These are phyloP conservation scores for Coniochaeta sp. DNA, from an alignment of 2,329 filamentous ascomycete genomes.

Conservation along the genomic window DNA sequence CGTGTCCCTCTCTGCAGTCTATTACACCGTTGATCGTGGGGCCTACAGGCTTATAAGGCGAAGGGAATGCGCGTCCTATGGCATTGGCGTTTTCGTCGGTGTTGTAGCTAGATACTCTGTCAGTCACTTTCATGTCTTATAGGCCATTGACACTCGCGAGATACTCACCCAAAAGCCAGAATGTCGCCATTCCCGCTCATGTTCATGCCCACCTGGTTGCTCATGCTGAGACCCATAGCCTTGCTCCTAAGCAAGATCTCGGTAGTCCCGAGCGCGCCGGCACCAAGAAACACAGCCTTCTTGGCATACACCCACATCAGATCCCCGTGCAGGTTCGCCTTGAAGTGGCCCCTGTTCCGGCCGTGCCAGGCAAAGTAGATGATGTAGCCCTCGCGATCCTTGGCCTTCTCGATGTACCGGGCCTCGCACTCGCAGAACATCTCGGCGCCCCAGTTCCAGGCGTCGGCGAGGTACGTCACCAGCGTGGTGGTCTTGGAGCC, in stretches of 20 bases:
- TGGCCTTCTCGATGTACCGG: conserved; percentile 48
- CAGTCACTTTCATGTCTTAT: background rate
- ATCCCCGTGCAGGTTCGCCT: conserved; percentile 45
- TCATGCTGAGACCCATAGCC: conserved; percentile 49
- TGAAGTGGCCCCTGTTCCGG: conserved; percentile 46
- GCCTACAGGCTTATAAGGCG: conserved; percentile 44
- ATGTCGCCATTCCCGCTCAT: conserved; percentile 64
- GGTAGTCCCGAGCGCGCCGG: conserved; percentile 56
- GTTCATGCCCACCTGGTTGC: conserved; percentile 46
- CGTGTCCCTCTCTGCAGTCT: conserved; percentile 44
- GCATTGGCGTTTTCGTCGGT: conserved; percentile 48
- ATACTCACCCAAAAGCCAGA: conserved; percentile 48
- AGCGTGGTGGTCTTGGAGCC: conserved; percentile 59
- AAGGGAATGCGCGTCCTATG: conserved; percentile 42
- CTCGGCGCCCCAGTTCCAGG: conserved; percentile 66
- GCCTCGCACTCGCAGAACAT: conserved; percentile 66
- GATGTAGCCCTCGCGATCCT: conserved; percentile 46
- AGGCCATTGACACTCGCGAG: background rate
- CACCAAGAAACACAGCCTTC: conserved; percentile 59
- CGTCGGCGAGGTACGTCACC: conserved; percentile 60
- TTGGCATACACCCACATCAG: conserved; percentile 62
- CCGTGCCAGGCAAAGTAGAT: conserved; percentile 60
- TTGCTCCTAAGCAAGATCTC: conserved; percentile 57
- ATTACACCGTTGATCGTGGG: conserved; percentile 58
- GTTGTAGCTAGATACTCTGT: conserved; percentile 40